Evolutionary conservation across 345 rosid genomes (phyloP).

Genomic region (Pistacia atlantica): DNA sequence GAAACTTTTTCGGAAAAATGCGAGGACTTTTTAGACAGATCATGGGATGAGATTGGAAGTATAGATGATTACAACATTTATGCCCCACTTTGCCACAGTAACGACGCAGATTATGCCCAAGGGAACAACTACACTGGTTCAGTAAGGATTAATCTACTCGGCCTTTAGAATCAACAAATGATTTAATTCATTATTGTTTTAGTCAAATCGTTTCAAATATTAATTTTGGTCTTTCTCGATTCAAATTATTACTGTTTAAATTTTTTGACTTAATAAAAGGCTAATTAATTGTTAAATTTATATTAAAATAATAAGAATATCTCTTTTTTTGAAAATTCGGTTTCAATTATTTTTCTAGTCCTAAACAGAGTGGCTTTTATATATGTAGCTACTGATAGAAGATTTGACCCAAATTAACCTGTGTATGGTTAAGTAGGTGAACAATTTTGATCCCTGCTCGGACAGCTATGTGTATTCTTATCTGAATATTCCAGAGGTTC

Average conservation of each 20-base stretch:
- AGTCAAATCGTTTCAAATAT: too few species aligned
- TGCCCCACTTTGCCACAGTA: slow-evolving; percentile 17
- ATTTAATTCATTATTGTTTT: too few species aligned
- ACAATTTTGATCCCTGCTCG: slow-evolving; percentile 42
- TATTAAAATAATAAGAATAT: too few species aligned
- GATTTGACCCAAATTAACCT: too few species aligned
- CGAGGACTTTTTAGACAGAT: slow-evolving; percentile 15
- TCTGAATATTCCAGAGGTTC: slow-evolving; percentile 42
- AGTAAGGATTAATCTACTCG: slow-evolving; percentile 13
- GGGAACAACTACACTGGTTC: neutral
- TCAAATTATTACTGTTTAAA: too few species aligned
- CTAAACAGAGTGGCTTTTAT: too few species aligned
- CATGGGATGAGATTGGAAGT: slow-evolving; percentile 26
- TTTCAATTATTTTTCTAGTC: too few species aligned
- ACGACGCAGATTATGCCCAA: neutral
- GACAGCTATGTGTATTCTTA: slow-evolving; percentile 27
- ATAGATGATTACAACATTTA: slow-evolving; percentile 27
- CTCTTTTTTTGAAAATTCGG: too few species aligned
- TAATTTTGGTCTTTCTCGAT: too few species aligned
- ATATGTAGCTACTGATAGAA: too few species aligned
- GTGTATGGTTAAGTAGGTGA: neutral
- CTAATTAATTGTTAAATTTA: too few species aligned
- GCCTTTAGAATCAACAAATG: neutral
- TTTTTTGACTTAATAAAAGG: too few species aligned
- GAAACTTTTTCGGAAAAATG: slow-evolving; percentile 26